Base-by-base conservation (phyloP, 371 early-diverging fungal genomes). In the Mortierella sp. region DNA sequence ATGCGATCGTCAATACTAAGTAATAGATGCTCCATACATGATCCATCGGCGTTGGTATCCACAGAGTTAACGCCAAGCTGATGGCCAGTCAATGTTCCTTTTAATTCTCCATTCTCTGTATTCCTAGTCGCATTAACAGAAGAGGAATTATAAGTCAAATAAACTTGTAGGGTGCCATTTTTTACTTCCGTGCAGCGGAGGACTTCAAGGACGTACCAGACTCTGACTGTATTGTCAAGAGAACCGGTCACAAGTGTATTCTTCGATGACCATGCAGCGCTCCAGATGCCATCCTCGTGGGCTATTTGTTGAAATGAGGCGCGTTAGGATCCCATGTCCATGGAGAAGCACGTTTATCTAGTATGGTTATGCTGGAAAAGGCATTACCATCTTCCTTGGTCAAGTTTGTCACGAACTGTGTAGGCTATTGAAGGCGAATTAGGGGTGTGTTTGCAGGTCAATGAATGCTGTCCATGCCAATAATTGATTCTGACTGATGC, bases 281-380 rank as follows among this genome's bases (percentile, higher is more conserved):
- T 80, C 96, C 96, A 96, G 70, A 96, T 94, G 65, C 92, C 94
- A 70, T 94, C 95, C 40, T 87, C 88, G 79, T 96, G 96, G 12
- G 95, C 96, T 92, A 70, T 24, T 74, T 26, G 49, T 10, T 20
- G 28, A 47, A n/a, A 52, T 35, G 5, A 40, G 32, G 12, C 28
- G 28, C 30, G 60, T 55, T 55, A 55, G 28, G 28, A 28, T 28
- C 28, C 8, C 22, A 40, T 69, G 55, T 55, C 14, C 5, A 16
- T 18, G 22, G 22, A 35, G 18, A 47, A 16, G 11, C 8, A 51
- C 3, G 18, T n/a, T 51, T n/a, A 51, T 30, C 20, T 20, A n/a
- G 49, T 16, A 26, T 43, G 62, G 14, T 1, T 43, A 18, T 16
- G 22, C 35, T 20, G 20, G 6, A 52, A 9, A n/a, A 22, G 24